Conservation (phyloP, 176 grass and related monocot species). For the Metroxylon sagu region DNA sequence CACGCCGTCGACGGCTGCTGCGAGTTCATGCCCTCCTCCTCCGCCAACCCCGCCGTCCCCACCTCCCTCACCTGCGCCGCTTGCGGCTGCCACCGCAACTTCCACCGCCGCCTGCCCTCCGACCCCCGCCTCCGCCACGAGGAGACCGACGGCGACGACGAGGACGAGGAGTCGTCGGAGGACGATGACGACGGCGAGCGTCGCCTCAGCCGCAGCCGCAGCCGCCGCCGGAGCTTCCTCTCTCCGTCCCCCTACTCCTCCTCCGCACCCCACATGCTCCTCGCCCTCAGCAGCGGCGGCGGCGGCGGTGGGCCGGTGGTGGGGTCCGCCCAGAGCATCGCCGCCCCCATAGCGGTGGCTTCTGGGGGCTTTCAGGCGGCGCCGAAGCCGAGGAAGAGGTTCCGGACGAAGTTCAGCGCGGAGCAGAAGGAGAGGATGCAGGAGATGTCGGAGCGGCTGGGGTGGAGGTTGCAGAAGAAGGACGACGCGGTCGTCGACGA, state of each 20-base stretch:
- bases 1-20: conserved; percentile 89
- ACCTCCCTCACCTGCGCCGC: conserved; percentile 68
- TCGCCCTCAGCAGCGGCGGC: conserved; percentile 44
- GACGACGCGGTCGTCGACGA: conserved; percentile 71
- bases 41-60: conserved; percentile 40
- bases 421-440: conserved; percentile 99
- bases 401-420: conserved; percentile 84
- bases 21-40: conserved; percentile 72
- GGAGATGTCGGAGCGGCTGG: conserved; percentile 79
- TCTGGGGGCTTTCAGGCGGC: not conserved
- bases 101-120: conserved; percentile 55
- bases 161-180: conserved; percentile 26
- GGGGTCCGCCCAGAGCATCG: not conserved
- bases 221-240: conserved; percentile 28
- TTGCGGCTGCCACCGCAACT: conserved; percentile 96
- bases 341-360: too few relatives aligned
- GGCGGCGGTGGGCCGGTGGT: conserved; percentile 6
- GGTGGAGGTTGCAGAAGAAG: conserved; percentile 92
- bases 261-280: conserved; percentile 72
- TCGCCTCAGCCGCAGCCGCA: conserved; percentile 52
- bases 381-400: conserved; percentile 50
- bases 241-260: conserved; percentile 29
- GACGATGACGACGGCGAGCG: conserved; percentile 51
- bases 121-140: conserved; percentile 14
- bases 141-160: conserved; percentile 7